Percentiles rank a stretch among this genome's conserved stretches.
phyloP scores from a whole-genome alignment of 441 rosid genomes.

The Corymbia calophylla region DNA sequence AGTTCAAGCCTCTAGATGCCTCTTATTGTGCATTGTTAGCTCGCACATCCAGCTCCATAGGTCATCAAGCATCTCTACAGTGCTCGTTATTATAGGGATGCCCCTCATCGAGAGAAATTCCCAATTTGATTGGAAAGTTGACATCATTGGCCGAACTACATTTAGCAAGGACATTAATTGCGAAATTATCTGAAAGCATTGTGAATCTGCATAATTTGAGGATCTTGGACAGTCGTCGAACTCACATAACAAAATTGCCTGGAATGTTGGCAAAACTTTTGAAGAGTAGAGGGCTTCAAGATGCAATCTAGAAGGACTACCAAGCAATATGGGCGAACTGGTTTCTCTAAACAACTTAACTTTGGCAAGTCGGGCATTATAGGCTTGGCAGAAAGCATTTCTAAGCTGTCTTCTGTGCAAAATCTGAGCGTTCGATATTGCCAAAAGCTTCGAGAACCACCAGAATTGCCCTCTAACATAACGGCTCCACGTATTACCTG shows the following conservation, averaged over 20 bases:
- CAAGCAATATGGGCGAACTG: background rate
- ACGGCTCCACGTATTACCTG: background rate
- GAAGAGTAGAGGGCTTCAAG: background rate
- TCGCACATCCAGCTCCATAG: background rate
- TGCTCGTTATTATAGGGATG: background rate
- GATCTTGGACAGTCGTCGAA: background rate
- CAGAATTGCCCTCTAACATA: background rate
- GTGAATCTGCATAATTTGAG: background rate
- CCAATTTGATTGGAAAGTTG: rapidly evolving
- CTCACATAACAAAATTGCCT: background rate
- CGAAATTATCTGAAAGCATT: background rate
- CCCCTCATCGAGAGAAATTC: background rate
- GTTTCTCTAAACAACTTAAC: background rate
- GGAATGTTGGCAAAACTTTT: background rate
- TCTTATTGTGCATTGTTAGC: background rate
- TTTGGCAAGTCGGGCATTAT: background rate
- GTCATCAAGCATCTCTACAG: background rate
- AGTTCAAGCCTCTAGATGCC: background rate
- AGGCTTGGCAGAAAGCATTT: background rate
- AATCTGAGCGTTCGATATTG: background rate
- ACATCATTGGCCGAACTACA: background rate
- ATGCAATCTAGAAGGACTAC: background rate
- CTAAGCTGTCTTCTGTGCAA: background rate
- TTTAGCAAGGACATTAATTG: background rate
- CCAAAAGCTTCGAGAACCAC: background rate